A percentile compares a stretch with the other conserved stretches of the same genome.
phyloP scores from a whole-genome alignment of 495 filamentous ascomycete species.

The Neurospora sp. region DNA sequence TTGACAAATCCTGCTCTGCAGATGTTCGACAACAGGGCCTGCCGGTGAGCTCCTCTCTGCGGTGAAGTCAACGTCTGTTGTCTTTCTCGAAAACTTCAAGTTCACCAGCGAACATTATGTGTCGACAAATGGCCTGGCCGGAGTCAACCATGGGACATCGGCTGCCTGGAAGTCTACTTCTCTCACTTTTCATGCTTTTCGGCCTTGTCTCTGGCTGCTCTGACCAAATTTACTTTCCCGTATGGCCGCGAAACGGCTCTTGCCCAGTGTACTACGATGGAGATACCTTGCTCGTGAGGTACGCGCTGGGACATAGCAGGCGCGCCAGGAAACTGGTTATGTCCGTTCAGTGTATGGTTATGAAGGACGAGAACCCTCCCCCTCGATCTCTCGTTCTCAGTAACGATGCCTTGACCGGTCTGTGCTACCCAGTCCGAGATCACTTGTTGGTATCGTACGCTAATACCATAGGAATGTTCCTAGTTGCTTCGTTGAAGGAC shows the following conservation, averaged over 20 bases:
- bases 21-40: background rate
- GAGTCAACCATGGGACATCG: background rate
- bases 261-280: background rate
- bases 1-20: background rate
- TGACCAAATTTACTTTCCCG: background rate
- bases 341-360: background rate
- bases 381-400: background rate
- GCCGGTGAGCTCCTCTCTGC: background rate
- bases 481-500: background rate
- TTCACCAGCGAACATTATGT: background rate
- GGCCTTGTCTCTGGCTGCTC: background rate
- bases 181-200: background rate
- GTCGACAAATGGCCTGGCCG: background rate
- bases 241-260: background rate
- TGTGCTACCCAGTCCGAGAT: background rate
- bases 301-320: background rate
- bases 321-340: background rate
- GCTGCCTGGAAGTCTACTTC: background rate
- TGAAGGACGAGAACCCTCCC: background rate
- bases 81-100: too few relatives aligned
- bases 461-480: background rate
- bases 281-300: background rate
- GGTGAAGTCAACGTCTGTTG: background rate
- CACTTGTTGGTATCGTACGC: background rate
- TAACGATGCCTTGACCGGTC: background rate